A percentile compares a stretch with the other conserved stretches of the same genome.
phyloP scores from a whole-genome alignment of 441 rosid genomes.

The Erysimum pusillum region DNA sequence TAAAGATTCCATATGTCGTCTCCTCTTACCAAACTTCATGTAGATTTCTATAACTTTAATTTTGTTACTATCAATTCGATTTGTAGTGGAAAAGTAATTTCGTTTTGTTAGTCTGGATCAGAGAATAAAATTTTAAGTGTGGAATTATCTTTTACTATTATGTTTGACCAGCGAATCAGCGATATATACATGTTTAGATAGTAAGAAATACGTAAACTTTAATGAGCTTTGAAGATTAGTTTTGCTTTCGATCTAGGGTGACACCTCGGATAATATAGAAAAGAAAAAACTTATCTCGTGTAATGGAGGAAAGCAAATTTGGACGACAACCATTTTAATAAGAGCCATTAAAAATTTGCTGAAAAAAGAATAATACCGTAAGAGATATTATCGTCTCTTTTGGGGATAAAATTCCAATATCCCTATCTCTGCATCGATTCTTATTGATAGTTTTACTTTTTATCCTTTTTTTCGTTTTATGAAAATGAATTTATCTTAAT shows the following conservation, averaged over 20 bases:
- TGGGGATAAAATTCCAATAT: conserved; percentile 42
- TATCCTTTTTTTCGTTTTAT: not conserved
- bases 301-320: conserved; percentile 35
- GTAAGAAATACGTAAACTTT: too few species aligned
- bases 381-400: conserved; percentile 41
- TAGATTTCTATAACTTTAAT: conserved; percentile 10
- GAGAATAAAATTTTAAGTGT: too few species aligned
- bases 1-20: conserved; percentile 7
- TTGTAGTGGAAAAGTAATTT: too few species aligned
- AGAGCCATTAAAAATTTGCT: conserved; percentile 39
- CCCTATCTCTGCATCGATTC: conserved; percentile 42
- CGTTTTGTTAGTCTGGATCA: too few species aligned
- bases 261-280: too few species aligned
- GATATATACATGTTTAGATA: too few species aligned
- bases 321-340: conserved; percentile 36
- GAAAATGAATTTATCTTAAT: not conserved
- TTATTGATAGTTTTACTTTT: conserved; percentile 28
- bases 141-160: too few species aligned
- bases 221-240: too few species aligned
- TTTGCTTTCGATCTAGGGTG: too few species aligned
- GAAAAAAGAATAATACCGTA: conserved; percentile 32
- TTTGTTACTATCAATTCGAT: not conserved
- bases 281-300: conserved; percentile 32
- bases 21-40: conserved; percentile 18
- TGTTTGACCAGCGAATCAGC: too few species aligned